These are phyloP conservation scores for Escallonia herrerae DNA, from an alignment of 129 eudicot species.

Conservation along the genomic window DNA sequence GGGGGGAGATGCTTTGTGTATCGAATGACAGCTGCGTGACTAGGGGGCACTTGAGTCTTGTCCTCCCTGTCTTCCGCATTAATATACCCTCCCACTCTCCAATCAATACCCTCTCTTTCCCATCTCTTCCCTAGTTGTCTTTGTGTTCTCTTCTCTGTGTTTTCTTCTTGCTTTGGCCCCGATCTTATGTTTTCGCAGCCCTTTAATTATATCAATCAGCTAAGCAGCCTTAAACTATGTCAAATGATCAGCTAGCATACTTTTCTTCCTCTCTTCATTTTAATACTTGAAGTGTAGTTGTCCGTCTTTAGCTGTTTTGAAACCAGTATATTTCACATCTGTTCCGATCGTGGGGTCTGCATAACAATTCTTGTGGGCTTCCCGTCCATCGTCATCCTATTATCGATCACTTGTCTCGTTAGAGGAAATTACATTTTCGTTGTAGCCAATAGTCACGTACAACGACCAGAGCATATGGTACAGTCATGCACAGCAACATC, in stretches of 20 bases:
- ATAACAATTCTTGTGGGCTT: conserved; percentile 12
- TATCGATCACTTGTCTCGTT: no score
- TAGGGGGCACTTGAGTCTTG: conserved; percentile 33
- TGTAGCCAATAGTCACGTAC: no score
- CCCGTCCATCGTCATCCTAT: not conserved
- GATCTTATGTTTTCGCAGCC: not conserved
- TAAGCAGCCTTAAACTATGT: no score
- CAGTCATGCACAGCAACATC: no score
- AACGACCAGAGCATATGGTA: no score
- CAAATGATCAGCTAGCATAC: not conserved
- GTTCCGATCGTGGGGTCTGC: not conserved
- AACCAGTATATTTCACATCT: not conserved
- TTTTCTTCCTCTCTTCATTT: not conserved
- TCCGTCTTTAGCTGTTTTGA: not conserved
- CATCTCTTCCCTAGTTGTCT: conserved; percentile 9
- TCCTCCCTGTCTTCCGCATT: conserved; percentile 29
- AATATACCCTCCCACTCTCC: conserved; percentile 14
- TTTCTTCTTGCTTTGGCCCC: not conserved
- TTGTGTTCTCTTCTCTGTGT: conserved; percentile 19
- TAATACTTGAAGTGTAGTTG: not conserved
- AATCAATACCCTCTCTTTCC: conserved; percentile 16
- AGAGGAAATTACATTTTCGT: no score
- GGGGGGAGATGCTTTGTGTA: conserved; percentile 40
- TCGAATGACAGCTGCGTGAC: conserved; percentile 65
- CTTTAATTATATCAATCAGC: not conserved